phyloP scores from a whole-genome alignment of 2,329 filamentous ascomycete species.

The Mollisia scopiformis region DNA sequence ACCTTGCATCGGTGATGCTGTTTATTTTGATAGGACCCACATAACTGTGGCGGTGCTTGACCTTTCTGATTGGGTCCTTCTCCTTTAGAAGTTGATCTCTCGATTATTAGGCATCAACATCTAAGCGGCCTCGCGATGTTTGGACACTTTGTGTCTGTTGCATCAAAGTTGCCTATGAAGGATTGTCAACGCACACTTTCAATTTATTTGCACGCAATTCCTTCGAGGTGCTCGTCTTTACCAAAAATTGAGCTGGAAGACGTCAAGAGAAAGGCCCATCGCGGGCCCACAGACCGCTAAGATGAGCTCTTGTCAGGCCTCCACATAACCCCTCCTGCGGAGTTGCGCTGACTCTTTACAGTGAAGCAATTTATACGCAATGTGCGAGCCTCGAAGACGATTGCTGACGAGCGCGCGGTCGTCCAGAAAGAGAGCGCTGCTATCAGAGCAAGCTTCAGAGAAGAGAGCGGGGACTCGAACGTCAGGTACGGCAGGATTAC shows the following conservation, averaged over 20 bases:
- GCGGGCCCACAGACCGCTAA: constrained; percentile 33
- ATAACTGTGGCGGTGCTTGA: neutral
- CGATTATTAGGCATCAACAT: constrained; percentile 2
- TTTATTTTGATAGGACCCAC: neutral
- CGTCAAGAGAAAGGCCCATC: constrained; percentile 32
- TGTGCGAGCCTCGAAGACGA: constrained; percentile 97
- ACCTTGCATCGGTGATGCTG: neutral
- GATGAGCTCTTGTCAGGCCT: constrained; percentile 39
- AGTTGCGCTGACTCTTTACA: constrained; percentile 42
- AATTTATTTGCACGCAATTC: neutral
- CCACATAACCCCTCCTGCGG: constrained; percentile 16
- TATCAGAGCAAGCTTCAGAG: constrained; percentile 95
- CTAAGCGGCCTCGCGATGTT: neutral
- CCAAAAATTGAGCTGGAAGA: constrained; percentile 20
- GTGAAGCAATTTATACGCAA: constrained; percentile 99
- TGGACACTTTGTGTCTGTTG: neutral
- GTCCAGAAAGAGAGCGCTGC: constrained; percentile 99
- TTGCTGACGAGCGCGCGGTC: constrained; percentile 96
- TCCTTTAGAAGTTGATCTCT: neutral
- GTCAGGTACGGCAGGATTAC: constrained; percentile 66
- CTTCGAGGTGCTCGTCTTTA: neutral
- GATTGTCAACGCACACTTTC: neutral
- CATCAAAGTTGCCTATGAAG: neutral
- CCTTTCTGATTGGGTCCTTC: neutral
- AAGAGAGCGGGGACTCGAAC: constrained; percentile 92